These are phyloP conservation scores for Diplodia sapinea DNA, from an alignment of 2,329 filamentous ascomycete genomes.

Conservation along the genomic window DNA sequence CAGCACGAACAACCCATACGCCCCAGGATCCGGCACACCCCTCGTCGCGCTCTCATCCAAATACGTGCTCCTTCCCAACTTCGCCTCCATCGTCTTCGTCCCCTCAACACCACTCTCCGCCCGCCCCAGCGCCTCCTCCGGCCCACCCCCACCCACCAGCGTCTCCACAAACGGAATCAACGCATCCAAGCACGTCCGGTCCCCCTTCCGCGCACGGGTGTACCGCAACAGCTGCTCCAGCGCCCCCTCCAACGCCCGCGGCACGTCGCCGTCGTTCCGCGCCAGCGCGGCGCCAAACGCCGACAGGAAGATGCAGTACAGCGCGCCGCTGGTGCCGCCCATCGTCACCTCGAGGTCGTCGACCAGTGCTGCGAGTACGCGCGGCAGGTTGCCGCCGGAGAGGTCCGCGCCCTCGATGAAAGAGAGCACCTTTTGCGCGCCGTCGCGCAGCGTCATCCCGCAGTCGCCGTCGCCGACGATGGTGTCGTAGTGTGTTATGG, in stretches of 20 bases:
- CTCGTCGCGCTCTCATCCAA: slow-evolving; percentile 66
- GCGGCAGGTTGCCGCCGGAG: slow-evolving; percentile 54
- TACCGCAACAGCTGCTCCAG: slow-evolving; percentile 59
- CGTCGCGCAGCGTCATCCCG: slow-evolving; percentile 67
- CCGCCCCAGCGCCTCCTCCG: slow-evolving; percentile 72
- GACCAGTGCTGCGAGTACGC: slow-evolving; percentile 61
- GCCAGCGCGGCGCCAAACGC: slow-evolving; percentile 58
- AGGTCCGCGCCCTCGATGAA: slow-evolving; percentile 43
- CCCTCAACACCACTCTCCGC: slow-evolving; percentile 73
- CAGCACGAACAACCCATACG: slow-evolving; percentile 50
- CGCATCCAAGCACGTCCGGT: slow-evolving; percentile 86
- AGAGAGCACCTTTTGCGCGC: slow-evolving; percentile 52
- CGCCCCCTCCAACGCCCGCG: slow-evolving; percentile 47
- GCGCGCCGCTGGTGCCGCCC: slow-evolving; percentile 72
- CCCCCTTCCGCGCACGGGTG: slow-evolving; percentile 81
- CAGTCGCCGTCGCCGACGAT: slow-evolving; percentile 87
- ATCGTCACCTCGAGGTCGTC: slow-evolving; percentile 67
- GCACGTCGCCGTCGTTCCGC: slow-evolving; percentile 33
- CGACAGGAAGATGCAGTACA: slow-evolving; percentile 84
- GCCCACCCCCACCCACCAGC: slow-evolving; percentile 63
- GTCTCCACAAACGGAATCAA: slow-evolving; percentile 79
- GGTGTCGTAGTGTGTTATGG: slow-evolving; percentile 69
- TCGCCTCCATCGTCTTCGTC: slow-evolving; percentile 86
- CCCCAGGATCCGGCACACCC: slow-evolving; percentile 62
- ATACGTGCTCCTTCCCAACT: slow-evolving; percentile 77